phyloP scores from a whole-genome alignment of 2,329 filamentous ascomycete genomes.

The Exserohilum turcica region DNA sequence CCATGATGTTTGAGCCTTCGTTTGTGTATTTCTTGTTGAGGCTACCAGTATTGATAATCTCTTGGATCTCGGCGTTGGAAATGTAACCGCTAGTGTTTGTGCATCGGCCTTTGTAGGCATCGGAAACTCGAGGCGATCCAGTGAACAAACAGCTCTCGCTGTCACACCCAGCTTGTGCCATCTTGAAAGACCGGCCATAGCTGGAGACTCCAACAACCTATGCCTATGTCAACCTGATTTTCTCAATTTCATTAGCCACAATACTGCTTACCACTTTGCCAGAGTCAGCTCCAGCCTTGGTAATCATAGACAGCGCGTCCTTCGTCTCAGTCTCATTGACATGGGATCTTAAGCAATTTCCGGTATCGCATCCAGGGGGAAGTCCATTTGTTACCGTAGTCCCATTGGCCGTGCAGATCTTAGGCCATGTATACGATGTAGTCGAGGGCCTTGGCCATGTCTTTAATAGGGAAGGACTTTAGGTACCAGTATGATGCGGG shows the following conservation, averaged over 20 bases:
- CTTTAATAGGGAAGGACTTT: conserved; percentile 26
- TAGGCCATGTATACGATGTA: conserved; percentile 46
- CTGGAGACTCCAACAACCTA: conserved; percentile 43
- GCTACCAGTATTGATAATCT: conserved; percentile 7
- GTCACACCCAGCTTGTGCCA: conserved; percentile 26
- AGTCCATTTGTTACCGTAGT: conserved; percentile 41
- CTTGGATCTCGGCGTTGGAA: conserved; percentile 47
- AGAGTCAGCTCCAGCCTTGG: conserved; percentile 37
- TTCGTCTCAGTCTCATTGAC: conserved; percentile 49
- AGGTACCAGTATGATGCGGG: too few relatives aligned
- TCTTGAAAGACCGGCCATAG: conserved; percentile 46
- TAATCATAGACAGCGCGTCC: conserved; percentile 46
- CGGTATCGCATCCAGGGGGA: conserved; percentile 35
- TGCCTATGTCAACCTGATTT: too few relatives aligned
- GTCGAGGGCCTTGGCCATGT: conserved; percentile 28
- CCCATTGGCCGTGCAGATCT: conserved; percentile 51
- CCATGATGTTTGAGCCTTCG: conserved; percentile 16
- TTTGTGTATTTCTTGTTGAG: conserved; percentile 3
- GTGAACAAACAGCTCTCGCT: background rate
- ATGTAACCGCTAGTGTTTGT: conserved; percentile 50
- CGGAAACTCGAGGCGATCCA: conserved; percentile 17
- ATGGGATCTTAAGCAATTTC: conserved; percentile 41
- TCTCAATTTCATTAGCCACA: too few relatives aligned
- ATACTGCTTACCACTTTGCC: conserved; percentile 40
- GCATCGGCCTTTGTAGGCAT: conserved; percentile 42